These are phyloP conservation scores for Parastagonospora avenae DNA, from an alignment of 2,329 filamentous ascomycete species.

Conservation along the genomic window DNA sequence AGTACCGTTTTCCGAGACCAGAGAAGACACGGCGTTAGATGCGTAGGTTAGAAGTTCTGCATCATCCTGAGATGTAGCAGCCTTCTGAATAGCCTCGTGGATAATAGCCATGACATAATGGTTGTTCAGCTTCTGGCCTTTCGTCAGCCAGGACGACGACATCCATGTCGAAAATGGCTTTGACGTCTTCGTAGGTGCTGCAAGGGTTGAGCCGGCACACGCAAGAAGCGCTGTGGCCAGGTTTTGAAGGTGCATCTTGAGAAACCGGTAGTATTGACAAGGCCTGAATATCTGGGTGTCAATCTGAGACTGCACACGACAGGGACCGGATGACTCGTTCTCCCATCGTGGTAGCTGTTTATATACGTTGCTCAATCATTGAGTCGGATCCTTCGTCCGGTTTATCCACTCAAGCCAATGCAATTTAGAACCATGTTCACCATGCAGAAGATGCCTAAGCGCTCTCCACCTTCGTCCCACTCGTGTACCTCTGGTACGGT, in stretches of 20 bases:
- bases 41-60: constrained; percentile 53
- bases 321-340: neutral
- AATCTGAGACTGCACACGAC: neutral
- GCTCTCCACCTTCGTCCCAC: constrained; percentile 11
- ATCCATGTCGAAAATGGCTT: constrained; percentile 48
- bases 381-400: constrained; percentile 3
- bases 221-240: constrained; percentile 29
- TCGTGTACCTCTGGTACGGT: constrained; percentile 5
- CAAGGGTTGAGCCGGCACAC: constrained; percentile 23
- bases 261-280: constrained; percentile 13
- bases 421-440: constrained; percentile 12
- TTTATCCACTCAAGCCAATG: neutral
- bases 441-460: constrained; percentile 9
- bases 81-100: constrained; percentile 55
- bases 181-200: constrained; percentile 23
- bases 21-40: constrained; percentile 53
- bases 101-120: constrained; percentile 55
- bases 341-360: constrained; percentile 2
- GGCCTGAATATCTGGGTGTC: neutral
- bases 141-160: constrained; percentile 56
- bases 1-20: constrained; percentile 57
- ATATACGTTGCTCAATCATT: constrained; percentile 11
- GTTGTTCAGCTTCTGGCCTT: constrained; percentile 46
- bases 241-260: constrained; percentile 32
- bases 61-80: constrained; percentile 52